Percentiles rank a stretch among this genome's conserved stretches.
Evolutionary conservation across 169 alveolate species (phyloP).

Genomic region (Toxoplasma gondii): DNA sequence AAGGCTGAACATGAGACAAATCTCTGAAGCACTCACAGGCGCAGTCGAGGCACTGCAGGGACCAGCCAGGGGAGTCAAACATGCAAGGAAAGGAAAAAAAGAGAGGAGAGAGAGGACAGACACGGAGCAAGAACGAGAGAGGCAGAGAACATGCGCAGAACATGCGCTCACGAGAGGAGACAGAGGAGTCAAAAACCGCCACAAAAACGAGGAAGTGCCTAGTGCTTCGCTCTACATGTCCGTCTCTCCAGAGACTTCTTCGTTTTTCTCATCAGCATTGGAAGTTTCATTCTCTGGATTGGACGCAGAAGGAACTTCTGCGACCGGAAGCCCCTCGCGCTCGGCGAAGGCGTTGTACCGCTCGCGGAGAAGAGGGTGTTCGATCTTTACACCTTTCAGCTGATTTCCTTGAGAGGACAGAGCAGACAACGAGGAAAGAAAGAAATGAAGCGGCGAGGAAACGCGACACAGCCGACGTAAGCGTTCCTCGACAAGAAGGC

Average conservation of each 20-base stretch:
- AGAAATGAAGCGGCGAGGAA: neutral
- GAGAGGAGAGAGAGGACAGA: no score
- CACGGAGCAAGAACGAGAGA: no score
- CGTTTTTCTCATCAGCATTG: neutral
- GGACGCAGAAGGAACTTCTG: neutral
- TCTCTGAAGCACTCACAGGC: no score
- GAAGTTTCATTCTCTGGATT: neutral
- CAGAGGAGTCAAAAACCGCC: neutral
- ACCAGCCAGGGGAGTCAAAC: no score
- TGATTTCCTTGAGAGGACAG: slow-evolving; percentile 46
- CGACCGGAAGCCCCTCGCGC: neutral
- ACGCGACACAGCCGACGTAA: neutral
- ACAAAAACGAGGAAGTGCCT: neutral
- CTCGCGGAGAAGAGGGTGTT: slow-evolving; percentile 59
- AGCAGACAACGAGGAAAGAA: neutral
- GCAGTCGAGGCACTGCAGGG: no score
- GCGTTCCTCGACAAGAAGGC: neutral
- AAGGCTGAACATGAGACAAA: no score
- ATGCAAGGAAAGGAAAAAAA: no score
- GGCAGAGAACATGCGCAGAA: no score
- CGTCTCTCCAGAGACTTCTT: neutral
- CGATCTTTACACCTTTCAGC: slow-evolving; percentile 42
- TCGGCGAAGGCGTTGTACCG: slow-evolving; percentile 64
- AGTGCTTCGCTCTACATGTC: neutral
- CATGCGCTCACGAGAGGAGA: no score